Evolutionary conservation across 1,139 yeast species (phyloP).

Genomic region (Pichiaceae sp.): DNA sequence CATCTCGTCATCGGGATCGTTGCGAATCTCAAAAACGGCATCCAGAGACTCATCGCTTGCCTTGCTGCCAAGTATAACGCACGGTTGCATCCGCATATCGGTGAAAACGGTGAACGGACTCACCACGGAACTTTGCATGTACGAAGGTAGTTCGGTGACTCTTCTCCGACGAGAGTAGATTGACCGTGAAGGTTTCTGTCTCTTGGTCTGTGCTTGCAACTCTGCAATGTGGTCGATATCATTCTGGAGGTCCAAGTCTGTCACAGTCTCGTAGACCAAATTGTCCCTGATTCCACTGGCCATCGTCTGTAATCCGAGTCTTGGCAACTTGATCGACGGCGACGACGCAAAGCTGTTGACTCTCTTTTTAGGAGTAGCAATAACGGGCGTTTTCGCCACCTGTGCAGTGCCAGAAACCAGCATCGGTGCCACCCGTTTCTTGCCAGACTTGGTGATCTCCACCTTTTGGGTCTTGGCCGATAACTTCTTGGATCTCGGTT

Average conservation of each 20-base stretch:
- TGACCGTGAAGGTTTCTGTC: slow-evolving; percentile 5
- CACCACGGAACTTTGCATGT: slow-evolving; percentile 15
- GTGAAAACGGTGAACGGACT: slow-evolving; percentile 19
- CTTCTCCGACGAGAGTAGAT: slow-evolving; percentile 10
- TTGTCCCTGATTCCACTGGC: slow-evolving; percentile 34
- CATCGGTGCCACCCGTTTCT: slow-evolving; percentile 79
- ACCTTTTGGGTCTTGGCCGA: slow-evolving; percentile 32
- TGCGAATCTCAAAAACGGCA: slow-evolving; percentile 16
- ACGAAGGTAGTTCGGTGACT: slow-evolving; percentile 17
- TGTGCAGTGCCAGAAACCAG: slow-evolving; percentile 32
- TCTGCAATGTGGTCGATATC: slow-evolving; percentile 26
- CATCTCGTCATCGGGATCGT: slow-evolving; percentile 9
- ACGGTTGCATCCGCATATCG: slow-evolving; percentile 18
- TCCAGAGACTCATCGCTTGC: slow-evolving; percentile 3
- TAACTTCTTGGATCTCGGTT: slow-evolving; percentile 13
- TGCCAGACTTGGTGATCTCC: slow-evolving; percentile 69
- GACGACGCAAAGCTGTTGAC: slow-evolving; percentile 30
- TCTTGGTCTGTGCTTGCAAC: slow-evolving; percentile 8
- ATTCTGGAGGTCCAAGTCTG: slow-evolving; percentile 15
- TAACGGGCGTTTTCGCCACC: neutral
- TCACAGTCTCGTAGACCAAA: slow-evolving; percentile 12
- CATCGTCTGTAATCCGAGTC: slow-evolving; percentile 37
- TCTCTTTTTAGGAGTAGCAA: neutral
- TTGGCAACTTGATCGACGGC: slow-evolving; percentile 33
- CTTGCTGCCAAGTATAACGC: slow-evolving; percentile 15